These are phyloP conservation scores for Leptographium flavum DNA, from an alignment of 2,329 filamentous ascomycete species.

Conservation along the genomic window DNA sequence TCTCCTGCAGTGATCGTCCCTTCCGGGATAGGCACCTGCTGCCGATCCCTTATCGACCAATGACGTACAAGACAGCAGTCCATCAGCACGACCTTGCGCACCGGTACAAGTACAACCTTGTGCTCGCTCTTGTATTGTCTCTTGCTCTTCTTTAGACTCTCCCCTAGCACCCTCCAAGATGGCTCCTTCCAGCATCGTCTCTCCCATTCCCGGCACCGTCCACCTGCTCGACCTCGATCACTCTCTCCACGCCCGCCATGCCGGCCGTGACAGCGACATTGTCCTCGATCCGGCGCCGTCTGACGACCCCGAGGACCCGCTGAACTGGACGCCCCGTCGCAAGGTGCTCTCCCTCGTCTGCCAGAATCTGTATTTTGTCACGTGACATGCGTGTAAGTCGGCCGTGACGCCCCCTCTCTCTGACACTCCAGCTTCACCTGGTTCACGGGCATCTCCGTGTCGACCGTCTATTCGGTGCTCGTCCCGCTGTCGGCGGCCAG, in stretches of 20 bases:
- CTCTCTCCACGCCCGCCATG: neutral
- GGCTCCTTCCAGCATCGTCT: too few species aligned
- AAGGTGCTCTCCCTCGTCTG: constrained; percentile 27
- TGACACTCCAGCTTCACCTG: neutral
- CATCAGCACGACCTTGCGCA: too few species aligned
- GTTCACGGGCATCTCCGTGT: constrained; percentile 25
- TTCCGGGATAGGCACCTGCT: too few species aligned
- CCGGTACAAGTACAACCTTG: too few species aligned
- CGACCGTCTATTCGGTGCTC: constrained; percentile 16
- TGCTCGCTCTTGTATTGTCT: too few species aligned
- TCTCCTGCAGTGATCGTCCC: too few species aligned
- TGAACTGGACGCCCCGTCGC: constrained; percentile 23
- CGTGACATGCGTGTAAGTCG: too few species aligned
- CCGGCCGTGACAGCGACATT: constrained; percentile 15
- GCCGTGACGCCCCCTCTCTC: too few species aligned
- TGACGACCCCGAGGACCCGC: constrained; percentile 31
- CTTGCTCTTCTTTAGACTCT: too few species aligned
- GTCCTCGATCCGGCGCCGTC: constrained; percentile 32
- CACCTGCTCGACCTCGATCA: constrained; percentile 22
- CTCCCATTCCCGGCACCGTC: constrained; percentile 23
- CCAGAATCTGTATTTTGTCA: constrained; percentile 21
- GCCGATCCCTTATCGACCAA: too few species aligned
- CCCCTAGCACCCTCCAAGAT: too few species aligned
- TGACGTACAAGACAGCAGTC: too few species aligned
- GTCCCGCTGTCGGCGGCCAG: constrained; percentile 29